Base-by-base conservation (phyloP, 2,329 filamentous ascomycete species). In the Berkeleyomyces basicola region DNA sequence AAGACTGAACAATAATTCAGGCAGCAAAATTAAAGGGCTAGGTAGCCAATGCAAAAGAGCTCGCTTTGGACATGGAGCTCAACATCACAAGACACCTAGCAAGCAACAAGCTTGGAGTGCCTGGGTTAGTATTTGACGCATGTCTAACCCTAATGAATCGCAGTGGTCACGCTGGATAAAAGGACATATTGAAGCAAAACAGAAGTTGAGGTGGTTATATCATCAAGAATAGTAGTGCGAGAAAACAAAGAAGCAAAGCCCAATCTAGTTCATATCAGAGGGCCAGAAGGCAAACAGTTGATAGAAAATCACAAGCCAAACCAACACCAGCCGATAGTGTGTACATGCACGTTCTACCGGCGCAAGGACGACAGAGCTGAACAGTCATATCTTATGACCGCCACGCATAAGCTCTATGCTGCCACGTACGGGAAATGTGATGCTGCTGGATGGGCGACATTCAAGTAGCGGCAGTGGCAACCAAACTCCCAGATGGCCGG, bases 1-100 rank as follows among this genome's bases (percentile, higher is more conserved):
- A 1, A 44, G 2, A 72, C 43, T n/a, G 43, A n/a, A 16, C 11
- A n/a, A 46, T 3, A 46, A 3, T 23, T 23, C 23, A 23, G 23
- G 23, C 23, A 23, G 23, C 23, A 23, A 23, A 23, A 23, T 23
- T 23, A 23, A 2, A 23, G 23, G 23, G 23, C 23, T 23, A 23
- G 23, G 23, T 23, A n/a, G 43, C 42, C 5, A 43, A 43, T 4
- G 10, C 9, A 43, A 43, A 11, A 43, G 10, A 11, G 43, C 2
- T 46, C 11, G 11, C 43, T 46, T 46, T 5, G 16, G 3, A n/a
- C 14, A 46, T 3, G 43, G 23, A 23, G 23, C 23, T 23, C 23
- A 23, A 23, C 23, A 23, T 23, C 23, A 23, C 23, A 23, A 23
- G 23, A 23, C 23, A 23, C 23, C 23, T 23, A 23, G 23, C 23